These are phyloP conservation scores for Geranomyces variabilis DNA, from an alignment of 192 early-diverging fungal genomes.

Conservation along the genomic window DNA sequence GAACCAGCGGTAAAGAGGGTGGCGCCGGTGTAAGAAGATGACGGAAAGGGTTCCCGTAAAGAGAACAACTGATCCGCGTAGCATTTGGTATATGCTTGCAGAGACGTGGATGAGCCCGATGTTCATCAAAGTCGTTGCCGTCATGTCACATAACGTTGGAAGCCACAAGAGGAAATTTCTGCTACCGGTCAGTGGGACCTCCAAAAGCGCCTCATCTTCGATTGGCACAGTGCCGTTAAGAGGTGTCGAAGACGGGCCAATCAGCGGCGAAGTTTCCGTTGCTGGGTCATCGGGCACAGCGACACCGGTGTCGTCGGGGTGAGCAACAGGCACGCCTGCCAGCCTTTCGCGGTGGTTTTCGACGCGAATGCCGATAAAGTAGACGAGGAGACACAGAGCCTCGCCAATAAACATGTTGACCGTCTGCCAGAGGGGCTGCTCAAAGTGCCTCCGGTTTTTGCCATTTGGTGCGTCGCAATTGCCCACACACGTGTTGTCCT, in stretches of 20 bases:
- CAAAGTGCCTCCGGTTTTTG: slow-evolving; percentile 72
- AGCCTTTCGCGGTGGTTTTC: slow-evolving; percentile 14
- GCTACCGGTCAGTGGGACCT: slow-evolving; percentile 56
- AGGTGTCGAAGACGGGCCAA: slow-evolving; percentile 7
- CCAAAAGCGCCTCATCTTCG: no score
- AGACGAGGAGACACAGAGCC: slow-evolving; percentile 72
- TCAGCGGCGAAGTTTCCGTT: slow-evolving; percentile 32
- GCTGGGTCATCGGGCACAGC: slow-evolving; percentile 7
- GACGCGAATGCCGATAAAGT: slow-evolving; percentile 54
- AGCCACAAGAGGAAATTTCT: slow-evolving; percentile 67
- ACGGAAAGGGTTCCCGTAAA: slow-evolving; percentile 91
- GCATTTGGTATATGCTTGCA: slow-evolving; percentile 93
- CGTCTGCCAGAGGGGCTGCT: slow-evolving; percentile 98
- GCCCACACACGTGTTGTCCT: slow-evolving; percentile 87
- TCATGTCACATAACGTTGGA: slow-evolving; percentile 82
- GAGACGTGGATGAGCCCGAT: slow-evolving; percentile 91
- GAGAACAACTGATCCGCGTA: slow-evolving; percentile 93
- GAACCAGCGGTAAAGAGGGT: slow-evolving; percentile 80
- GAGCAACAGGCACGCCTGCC: slow-evolving; percentile 7
- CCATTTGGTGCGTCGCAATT: slow-evolving; percentile 84
- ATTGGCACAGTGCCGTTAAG: neutral
- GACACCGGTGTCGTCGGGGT: slow-evolving; percentile 28
- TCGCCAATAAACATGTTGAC: slow-evolving; percentile 98
- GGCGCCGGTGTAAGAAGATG: slow-evolving; percentile 79
- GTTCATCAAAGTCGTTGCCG: slow-evolving; percentile 91